phyloP scores from a whole-genome alignment of 176 grass and related monocot species.

The Carex myosuroides region DNA sequence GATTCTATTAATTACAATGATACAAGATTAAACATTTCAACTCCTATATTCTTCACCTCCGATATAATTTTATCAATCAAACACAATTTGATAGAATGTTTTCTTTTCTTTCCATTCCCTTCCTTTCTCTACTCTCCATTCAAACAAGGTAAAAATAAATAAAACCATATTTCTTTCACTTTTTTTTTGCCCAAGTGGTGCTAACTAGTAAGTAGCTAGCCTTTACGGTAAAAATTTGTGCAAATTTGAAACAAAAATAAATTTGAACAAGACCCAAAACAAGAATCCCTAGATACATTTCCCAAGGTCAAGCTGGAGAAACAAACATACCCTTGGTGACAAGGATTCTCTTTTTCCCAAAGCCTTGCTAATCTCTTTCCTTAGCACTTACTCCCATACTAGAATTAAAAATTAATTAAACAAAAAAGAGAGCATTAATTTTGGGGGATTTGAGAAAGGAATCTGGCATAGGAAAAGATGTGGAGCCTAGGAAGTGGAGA shows the following conservation, averaged over 20 bases:
- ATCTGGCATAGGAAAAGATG: slow-evolving; percentile 53
- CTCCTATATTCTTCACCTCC: too few relatives aligned
- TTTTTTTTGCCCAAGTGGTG: neutral
- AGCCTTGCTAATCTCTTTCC: slow-evolving; percentile 17
- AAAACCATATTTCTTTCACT: neutral
- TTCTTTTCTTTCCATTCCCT: too few relatives aligned
- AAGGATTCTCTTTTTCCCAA: slow-evolving; percentile 70
- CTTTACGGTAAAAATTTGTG: neutral
- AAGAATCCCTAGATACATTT: slow-evolving; percentile 14
- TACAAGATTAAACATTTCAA: too few relatives aligned
- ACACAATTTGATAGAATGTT: too few relatives aligned
- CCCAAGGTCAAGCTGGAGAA: slow-evolving; percentile 56
- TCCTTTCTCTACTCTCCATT: too few relatives aligned
- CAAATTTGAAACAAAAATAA: slow-evolving; percentile 1
- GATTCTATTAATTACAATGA: too few relatives aligned
- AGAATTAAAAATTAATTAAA: neutral
- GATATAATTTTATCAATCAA: too few relatives aligned
- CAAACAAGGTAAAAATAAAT: neutral
- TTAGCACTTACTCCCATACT: neutral
- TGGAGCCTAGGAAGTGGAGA: slow-evolving; percentile 38
- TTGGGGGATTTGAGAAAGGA: slow-evolving; percentile 53
- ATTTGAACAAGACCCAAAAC: slow-evolving; percentile 6
- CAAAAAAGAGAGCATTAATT: neutral
- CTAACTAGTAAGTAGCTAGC: neutral
- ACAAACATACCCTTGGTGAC: slow-evolving; percentile 92